These are phyloP conservation scores for Trichoderma guizhouense DNA, from an alignment of 2,329 filamentous ascomycete species.

Conservation along the genomic window DNA sequence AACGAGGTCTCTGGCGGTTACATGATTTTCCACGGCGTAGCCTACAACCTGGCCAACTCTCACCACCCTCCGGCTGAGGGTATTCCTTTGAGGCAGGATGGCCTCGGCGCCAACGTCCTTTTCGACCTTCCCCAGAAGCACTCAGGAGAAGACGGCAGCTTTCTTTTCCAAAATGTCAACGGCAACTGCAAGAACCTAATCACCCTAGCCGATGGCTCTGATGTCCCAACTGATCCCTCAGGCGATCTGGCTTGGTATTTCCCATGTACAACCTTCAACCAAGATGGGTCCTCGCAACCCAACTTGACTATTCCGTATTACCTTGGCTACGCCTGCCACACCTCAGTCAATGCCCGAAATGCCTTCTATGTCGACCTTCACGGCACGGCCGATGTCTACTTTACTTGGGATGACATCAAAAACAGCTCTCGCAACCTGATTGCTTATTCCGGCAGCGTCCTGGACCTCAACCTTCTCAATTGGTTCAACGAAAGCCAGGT, in stretches of 20 bases:
- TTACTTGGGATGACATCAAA: constrained; percentile 89
- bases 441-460: constrained; percentile 89
- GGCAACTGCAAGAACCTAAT: constrained; percentile 93
- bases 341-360: constrained; percentile 62
- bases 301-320: constrained; percentile 76
- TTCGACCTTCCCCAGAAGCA: constrained; percentile 81
- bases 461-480: constrained; percentile 81
- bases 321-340: constrained; percentile 85
- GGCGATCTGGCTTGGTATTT: constrained; percentile 93
- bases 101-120: constrained; percentile 69
- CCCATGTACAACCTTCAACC: constrained; percentile 85
- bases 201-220: constrained; percentile 64
- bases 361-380: constrained; percentile 69
- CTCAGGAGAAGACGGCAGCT: constrained; percentile 89
- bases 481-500: constrained; percentile 90
- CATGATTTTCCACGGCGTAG: constrained; percentile 94
- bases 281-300: constrained; percentile 79
- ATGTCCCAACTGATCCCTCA: constrained; percentile 71
- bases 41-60: constrained; percentile 77
- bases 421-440: constrained; percentile 87
- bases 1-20: constrained; percentile 80
- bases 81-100: constrained; percentile 56
- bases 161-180: constrained; percentile 98
- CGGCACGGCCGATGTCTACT: constrained; percentile 83
- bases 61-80: constrained; percentile 77